phyloP scores from a whole-genome alignment of 2,329 filamentous ascomycete genomes.

The Aspergillus pseudoglaucus region DNA sequence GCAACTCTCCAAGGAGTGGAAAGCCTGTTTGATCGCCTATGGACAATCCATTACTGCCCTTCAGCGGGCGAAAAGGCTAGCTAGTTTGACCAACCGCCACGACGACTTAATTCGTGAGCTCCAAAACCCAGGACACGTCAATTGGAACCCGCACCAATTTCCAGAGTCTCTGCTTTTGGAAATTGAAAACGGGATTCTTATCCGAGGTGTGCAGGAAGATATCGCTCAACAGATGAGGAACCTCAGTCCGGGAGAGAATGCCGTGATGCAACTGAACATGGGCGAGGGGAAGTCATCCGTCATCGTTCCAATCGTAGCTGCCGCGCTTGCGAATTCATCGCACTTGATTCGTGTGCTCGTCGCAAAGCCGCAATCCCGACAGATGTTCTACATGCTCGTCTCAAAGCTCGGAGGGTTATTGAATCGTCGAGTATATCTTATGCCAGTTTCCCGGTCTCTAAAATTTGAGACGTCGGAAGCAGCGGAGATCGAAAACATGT shows the following conservation, averaged over 20 bases:
- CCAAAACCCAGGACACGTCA: conserved; percentile 47
- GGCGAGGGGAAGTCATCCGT: conserved; percentile 65
- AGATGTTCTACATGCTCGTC: conserved; percentile 47
- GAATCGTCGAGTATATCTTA: conserved; percentile 38
- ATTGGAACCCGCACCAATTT: conserved; percentile 47
- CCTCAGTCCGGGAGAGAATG: conserved; percentile 37
- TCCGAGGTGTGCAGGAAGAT: conserved; percentile 53
- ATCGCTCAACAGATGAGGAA: conserved; percentile 53
- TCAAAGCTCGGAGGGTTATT: conserved; percentile 41
- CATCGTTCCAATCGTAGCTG: conserved; percentile 59
- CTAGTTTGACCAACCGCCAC: conserved; percentile 5
- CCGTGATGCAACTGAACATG: conserved; percentile 64
- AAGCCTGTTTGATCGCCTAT: conserved; percentile 15
- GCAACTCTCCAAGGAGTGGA: conserved; percentile 10
- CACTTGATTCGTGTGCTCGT: conserved; percentile 54
- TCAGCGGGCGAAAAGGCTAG: conserved; percentile 24
- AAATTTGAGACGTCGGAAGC: conserved; percentile 27
- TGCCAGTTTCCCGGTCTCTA: conserved; percentile 46
- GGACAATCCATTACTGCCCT: conserved; percentile 21
- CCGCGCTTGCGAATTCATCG: conserved; percentile 44
- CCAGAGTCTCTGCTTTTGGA: conserved; percentile 61
- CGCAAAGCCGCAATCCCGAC: conserved; percentile 53
- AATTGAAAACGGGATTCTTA: conserved; percentile 55
- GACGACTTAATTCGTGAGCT: conserved; percentile 29
- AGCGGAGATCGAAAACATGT: conserved; percentile 31